A percentile compares a stretch with the other conserved stretches of the same genome.
These are phyloP conservation scores for Fusarium sp. DNA, from an alignment of 2,329 filamentous ascomycete species.

Conservation along the genomic window DNA sequence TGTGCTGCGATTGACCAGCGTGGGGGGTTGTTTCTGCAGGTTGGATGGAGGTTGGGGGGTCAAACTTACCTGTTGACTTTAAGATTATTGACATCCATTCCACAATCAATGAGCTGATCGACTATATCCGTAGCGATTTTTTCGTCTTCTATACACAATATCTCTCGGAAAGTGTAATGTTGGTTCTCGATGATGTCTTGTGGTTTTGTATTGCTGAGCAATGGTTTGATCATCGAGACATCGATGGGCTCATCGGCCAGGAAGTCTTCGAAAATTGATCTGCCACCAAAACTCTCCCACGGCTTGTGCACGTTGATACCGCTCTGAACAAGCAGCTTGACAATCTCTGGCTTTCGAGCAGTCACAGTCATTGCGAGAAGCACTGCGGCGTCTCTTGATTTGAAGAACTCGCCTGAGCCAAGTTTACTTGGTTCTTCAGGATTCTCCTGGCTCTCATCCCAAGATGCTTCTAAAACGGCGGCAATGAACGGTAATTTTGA, in stretches of 20 bases:
- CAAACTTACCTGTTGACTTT: background rate
- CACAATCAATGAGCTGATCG: constrained; percentile 13
- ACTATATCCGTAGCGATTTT: constrained; percentile 13
- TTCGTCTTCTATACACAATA: background rate
- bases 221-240: constrained; percentile 3
- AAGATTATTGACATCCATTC: constrained; percentile 35
- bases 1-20: too few species aligned
- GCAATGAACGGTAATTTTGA: constrained; percentile 32
- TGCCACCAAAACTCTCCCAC: background rate
- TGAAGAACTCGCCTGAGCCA: background rate
- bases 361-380: constrained; percentile 23
- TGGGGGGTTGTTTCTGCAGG: too few species aligned
- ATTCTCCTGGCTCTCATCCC: background rate
- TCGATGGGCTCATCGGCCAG: constrained; percentile 16
- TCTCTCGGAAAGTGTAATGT: constrained; percentile 21
- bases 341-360: constrained; percentile 8
- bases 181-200: constrained; percentile 24
- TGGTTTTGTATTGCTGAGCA: constrained; percentile 25
- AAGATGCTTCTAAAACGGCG: constrained; percentile 3
- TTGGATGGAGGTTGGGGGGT: too few species aligned
- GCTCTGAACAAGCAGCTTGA: constrained; percentile 22
- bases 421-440: background rate
- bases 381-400: constrained; percentile 15
- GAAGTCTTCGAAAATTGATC: constrained; percentile 28
- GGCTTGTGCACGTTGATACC: constrained; percentile 22